Conservation (phyloP, 2,329 filamentous ascomycete species). For the Drechslerella dactyloides region DNA sequence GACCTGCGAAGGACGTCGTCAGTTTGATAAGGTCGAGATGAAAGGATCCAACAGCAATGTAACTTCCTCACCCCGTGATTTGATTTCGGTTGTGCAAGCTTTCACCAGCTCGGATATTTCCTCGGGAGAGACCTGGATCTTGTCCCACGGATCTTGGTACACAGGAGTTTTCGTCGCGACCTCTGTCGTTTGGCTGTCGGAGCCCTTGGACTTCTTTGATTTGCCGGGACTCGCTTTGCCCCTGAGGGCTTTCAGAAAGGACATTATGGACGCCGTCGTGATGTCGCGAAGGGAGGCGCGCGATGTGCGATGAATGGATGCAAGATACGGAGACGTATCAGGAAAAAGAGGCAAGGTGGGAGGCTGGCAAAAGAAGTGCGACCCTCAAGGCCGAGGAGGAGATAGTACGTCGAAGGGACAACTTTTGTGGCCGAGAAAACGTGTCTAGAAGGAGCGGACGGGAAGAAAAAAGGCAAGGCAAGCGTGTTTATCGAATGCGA, state of each 20-base stretch:
- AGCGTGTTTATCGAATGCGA: conserved; percentile 28
- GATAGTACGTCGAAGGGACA: conserved; percentile 17
- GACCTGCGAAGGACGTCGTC: conserved; percentile 62
- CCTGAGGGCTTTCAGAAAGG: conserved; percentile 45
- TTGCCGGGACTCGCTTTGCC: conserved; percentile 48
- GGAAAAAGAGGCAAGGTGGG: conserved; percentile 12
- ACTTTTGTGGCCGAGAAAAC: conserved; percentile 2
- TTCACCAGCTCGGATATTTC: conserved; percentile 87
- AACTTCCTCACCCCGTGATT: conserved; percentile 77
- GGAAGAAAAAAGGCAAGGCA: conserved; percentile 12
- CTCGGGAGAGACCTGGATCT: conserved; percentile 81
- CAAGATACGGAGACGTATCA: background rate
- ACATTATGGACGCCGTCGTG: conserved; percentile 28
- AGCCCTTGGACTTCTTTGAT: conserved; percentile 69
- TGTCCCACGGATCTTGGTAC: conserved; percentile 88
- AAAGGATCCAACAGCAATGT: conserved; percentile 1
- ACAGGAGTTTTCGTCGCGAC: conserved; percentile 70
- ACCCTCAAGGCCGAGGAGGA: conserved; percentile 44
- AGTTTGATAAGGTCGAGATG: conserved; percentile 36
- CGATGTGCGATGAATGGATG: conserved; percentile 10
- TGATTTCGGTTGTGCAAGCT: conserved; percentile 87
- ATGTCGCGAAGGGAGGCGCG: conserved; percentile 19
- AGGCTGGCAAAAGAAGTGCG: conserved; percentile 5
- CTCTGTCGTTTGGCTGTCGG: conserved; percentile 63
- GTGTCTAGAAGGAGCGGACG: conserved; percentile 7